These are phyloP conservation scores for Neurospora sp. DNA, from an alignment of 2,329 filamentous ascomycete species.

Conservation along the genomic window DNA sequence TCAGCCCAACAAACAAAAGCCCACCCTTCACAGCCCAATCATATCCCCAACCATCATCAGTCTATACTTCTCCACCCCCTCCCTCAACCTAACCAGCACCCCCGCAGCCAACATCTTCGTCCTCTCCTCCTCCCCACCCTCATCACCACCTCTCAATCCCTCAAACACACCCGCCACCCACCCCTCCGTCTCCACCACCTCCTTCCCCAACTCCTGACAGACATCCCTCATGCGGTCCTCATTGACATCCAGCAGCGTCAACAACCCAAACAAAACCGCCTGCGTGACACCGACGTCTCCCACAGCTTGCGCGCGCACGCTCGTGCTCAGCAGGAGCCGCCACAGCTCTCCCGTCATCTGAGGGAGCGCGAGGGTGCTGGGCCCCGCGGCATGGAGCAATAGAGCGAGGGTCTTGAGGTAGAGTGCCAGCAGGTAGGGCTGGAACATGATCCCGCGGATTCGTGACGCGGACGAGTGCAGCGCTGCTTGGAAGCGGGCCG, in stretches of 20 bases:
- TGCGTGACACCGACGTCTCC: conserved; percentile 60
- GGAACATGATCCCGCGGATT: conserved; percentile 53
- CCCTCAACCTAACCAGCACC: conserved; percentile 66
- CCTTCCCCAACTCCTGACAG: conserved; percentile 62
- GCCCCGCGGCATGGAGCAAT: conserved; percentile 73
- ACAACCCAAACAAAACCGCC: conserved; percentile 67
- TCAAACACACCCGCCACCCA: conserved; percentile 78
- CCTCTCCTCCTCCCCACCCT: conserved; percentile 61
- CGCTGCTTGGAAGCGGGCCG: conserved; percentile 66
- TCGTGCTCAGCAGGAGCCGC: conserved; percentile 58
- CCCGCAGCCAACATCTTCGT: conserved; percentile 71
- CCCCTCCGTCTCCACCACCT: conserved; percentile 76
- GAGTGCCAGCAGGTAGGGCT: conserved; percentile 65
- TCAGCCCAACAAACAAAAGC: background rate
- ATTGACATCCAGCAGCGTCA: conserved; percentile 77
- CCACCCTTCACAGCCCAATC: conserved; percentile 25
- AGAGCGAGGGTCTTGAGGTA: conserved; percentile 82
- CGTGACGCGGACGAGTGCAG: conserved; percentile 32
- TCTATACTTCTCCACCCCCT: conserved; percentile 76
- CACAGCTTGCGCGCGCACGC: conserved; percentile 49
- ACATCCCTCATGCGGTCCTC: conserved; percentile 60
- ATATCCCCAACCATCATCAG: conserved; percentile 64
- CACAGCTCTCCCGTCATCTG: conserved; percentile 80
- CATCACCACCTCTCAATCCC: conserved; percentile 38
- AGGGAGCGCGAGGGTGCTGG: conserved; percentile 64